Conservation (phyloP, 225 moss, liverwort and hornwort genomes). For the Bryoerythrophyllum caledonicum region DNA sequence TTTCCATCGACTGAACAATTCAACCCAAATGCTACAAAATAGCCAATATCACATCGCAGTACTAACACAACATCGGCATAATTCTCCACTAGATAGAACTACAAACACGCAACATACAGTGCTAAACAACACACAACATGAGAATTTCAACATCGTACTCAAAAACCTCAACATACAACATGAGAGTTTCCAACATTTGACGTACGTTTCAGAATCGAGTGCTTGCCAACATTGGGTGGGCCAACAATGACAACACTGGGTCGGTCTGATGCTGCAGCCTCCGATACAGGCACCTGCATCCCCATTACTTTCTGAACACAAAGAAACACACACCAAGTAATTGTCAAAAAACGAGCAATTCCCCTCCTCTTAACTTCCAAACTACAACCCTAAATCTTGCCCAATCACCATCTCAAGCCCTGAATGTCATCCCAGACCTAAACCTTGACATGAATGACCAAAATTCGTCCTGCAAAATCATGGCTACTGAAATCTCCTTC, state of each 20-base stretch:
- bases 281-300: conserved; percentile 46
- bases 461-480: not conserved
- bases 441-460: too few species aligned
- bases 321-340: not conserved
- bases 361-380: not conserved
- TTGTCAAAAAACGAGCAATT: not conserved
- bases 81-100: not conserved
- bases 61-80: not conserved
- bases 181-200: not conserved
- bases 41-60: not conserved
- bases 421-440: too few species aligned
- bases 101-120: not conserved
- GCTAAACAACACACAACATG: not conserved
- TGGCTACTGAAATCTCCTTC: too few species aligned
- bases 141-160: conserved; percentile 40
- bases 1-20: not conserved
- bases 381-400: not conserved
- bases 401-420: too few species aligned
- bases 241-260: conserved; percentile 78
- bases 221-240: conserved; percentile 78
- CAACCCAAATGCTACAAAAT: not conserved
- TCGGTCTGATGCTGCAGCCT: conserved; percentile 40
- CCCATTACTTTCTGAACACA: conserved; percentile 44
- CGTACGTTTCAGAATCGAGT: conserved; percentile 75
- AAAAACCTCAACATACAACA: too few species aligned